Evolutionary conservation across 2,329 filamentous ascomycete genomes (phyloP).

Genomic region (Didymella keratinophila): DNA sequence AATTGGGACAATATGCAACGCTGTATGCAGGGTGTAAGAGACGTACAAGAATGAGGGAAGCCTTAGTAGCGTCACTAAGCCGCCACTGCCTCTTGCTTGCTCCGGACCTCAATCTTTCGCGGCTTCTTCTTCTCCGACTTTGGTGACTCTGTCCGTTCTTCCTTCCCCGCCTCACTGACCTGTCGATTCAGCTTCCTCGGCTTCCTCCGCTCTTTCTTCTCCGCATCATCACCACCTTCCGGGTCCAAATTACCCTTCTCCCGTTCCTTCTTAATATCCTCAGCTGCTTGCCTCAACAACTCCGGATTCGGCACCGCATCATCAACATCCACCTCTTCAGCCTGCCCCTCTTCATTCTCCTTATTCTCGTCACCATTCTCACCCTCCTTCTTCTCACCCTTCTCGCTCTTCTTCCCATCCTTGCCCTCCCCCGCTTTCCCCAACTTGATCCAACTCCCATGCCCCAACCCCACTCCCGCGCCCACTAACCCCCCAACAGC

Average conservation of each 20-base stretch:
- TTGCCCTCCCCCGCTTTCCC: conserved; percentile 30
- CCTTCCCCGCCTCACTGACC: conserved; percentile 13
- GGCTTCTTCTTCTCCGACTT: conserved; percentile 19
- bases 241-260: conserved; percentile 22
- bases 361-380: conserved; percentile 21
- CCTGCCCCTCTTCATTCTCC: conserved; percentile 10
- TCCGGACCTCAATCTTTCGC: conserved; percentile 38
- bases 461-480: conserved; percentile 51
- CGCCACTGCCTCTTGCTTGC: conserved; percentile 20
- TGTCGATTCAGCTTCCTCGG: conserved; percentile 18
- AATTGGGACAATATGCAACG: not conserved
- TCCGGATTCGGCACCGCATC: conserved; percentile 40
- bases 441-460: conserved; percentile 55
- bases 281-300: conserved; percentile 35
- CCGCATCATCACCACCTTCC: conserved; percentile 13
- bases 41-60: not conserved
- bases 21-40: not conserved
- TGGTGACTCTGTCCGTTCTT: conserved; percentile 7
- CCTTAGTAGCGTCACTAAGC: not conserved
- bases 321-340: conserved; percentile 29
- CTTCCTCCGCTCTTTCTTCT: conserved; percentile 17
- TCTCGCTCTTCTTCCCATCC: conserved; percentile 16
- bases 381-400: conserved; percentile 13
- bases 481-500: conserved; percentile 53
- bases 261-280: conserved; percentile 31